Base-by-base conservation (phyloP, 257 asterid genomes). In the Dorcoceras hygrometricum region DNA sequence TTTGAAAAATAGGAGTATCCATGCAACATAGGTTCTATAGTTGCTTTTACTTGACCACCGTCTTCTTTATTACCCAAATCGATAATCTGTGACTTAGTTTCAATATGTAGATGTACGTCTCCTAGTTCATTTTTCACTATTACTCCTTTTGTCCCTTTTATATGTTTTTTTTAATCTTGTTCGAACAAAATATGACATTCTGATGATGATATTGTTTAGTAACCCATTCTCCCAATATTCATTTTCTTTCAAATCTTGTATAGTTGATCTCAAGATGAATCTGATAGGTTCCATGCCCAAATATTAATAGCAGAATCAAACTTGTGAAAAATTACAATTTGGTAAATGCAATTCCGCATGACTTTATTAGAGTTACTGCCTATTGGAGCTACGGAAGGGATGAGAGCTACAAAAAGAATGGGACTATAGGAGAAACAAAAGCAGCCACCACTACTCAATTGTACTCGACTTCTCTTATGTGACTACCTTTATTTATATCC, bases 111-210 rank as follows among this genome's bases (percentile, higher is more conserved):
- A 34, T 34, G 24, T 59, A 34, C 28, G 20, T 3, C 2, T 12
- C 20, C 63, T 50, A 67, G 67, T 32, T 51, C 43, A 67, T 58
- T 59, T 31, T 26, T 19, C 5, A 3, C 11, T 7, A n/a, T 39
- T 39, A 39, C 50, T 39, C 50, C 18, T 25, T 25, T 58, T 26
- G 32, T 14, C 57, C 61, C 18, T 2, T 14, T 36, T 57, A 23
- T 39, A 36, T n/a, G n/a, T 60, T 32, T 60, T 31, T 22, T 16
- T 39, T 59, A 26, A 39, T 39, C n/a, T 69, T 32, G 50, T 39
- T 39, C 48, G 0, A 28, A 55, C 20, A 65, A 34, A 63, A 14
- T 34, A 57, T 51, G 64, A 46, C 43, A 62, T 46, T 63, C 63
- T 59, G 60, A 18, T 50, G 11, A 56, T 64, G 22, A 2, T 6